Percentiles rank a stretch among this genome's conserved stretches.
These are phyloP conservation scores for Mycena rosella DNA, from an alignment of 768 basidiomycete genomes.

Conservation along the genomic window DNA sequence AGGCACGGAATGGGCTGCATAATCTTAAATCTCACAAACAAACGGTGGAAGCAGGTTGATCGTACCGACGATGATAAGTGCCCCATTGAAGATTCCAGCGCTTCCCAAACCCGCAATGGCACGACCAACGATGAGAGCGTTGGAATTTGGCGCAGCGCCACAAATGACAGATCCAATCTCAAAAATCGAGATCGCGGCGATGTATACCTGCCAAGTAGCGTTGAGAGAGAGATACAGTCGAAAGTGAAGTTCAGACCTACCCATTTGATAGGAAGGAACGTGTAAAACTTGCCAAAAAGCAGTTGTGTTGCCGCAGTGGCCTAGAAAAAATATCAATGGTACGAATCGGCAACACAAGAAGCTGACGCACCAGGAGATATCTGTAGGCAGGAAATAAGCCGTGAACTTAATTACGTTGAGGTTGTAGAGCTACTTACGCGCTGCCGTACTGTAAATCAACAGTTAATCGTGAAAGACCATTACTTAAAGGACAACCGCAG, in stretches of 20 bases:
- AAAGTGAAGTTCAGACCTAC: neutral
- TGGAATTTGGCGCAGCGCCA: slow-evolving; percentile 47
- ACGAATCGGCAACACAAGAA: neutral
- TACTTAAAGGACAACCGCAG: neutral
- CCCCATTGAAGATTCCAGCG: slow-evolving; percentile 46
- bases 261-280: slow-evolving; percentile 39
- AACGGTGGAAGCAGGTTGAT: neutral
- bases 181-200: slow-evolving; percentile 48
- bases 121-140: slow-evolving; percentile 56
- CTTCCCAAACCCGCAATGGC: slow-evolving; percentile 61
- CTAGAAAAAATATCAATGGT: slow-evolving; percentile 1
- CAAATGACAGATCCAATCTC: slow-evolving; percentile 60
- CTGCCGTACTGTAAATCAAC: slow-evolving; percentile 26
- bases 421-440: neutral
- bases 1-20: slow-evolving; percentile 41
- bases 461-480: neutral
- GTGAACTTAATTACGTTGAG: neutral
- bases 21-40: neutral
- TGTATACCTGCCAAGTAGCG: slow-evolving; percentile 13
- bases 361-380: slow-evolving; percentile 17
- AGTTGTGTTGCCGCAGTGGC: slow-evolving; percentile 38
- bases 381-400: neutral
- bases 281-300: slow-evolving; percentile 41
- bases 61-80: slow-evolving; percentile 33
- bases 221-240: neutral